Evolutionary conservation across 169 alveolate species (phyloP), one percentile per base, ranked within the genome.

Genomic region (Cryptosporidium tyzzeri): DNA sequence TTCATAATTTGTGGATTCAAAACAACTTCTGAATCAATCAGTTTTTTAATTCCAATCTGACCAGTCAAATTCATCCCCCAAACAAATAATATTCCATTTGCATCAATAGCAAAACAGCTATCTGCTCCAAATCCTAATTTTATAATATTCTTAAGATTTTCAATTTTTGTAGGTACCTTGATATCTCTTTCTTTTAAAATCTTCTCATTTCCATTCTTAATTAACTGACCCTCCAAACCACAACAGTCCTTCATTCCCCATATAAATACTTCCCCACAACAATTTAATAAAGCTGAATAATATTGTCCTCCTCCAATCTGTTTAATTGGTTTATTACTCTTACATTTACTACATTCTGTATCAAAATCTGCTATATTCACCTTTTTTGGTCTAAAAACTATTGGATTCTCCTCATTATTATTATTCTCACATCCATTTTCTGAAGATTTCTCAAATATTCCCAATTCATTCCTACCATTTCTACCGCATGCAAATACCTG

Each of bases 221-320:
- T 58, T 37, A 39, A 7, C 29, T 59, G 70, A 39, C 14, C 18
- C 68, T 92, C 93, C 84, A 85, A 73, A 4, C 93, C 93, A 59
- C 92, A 86, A 44, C 92, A 89, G 18, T 92, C 94, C 44, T 71
- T 84, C 84, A 92, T 95, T 18, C 97, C 97, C 97, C 97, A 95
- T 14, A 92, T 89, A 84, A 85, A 95, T 35, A 95, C 70, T 55
- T 92, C 93, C 67, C 94, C 94, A 55, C 93, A 93, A 44, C 86
- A 84, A 44, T 93, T 92, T 37, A 93, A 70, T 29, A 95, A 92
- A n/a, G 94, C 92, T 26, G 97, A 91, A 73, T 94, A 95, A 71
- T 92, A 94, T 74, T 95, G 97, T 12, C 97, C 97, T n/a, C 97
- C 97, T 41, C 93, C 92, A 14, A 95, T 70, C 29, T 92, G 91